Base-by-base conservation (phyloP, 1,284 basidiomycete genomes). In the Caloboletus inedulis region DNA sequence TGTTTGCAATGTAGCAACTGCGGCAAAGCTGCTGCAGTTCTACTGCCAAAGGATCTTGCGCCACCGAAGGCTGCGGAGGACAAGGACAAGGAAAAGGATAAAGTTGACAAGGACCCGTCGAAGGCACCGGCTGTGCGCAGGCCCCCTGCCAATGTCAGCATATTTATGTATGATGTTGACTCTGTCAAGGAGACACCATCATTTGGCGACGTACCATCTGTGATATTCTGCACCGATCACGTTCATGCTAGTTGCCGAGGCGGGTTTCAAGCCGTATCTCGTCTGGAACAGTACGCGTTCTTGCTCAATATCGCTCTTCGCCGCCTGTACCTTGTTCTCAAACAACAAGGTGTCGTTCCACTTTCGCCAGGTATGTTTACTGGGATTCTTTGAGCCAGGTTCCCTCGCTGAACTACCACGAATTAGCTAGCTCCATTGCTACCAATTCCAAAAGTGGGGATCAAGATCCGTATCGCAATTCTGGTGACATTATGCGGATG, bases 221-320 rank as follows among this genome's bases (percentile, higher is more conserved):
- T 81, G 43, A 80, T 91, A 53, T 82, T 84, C 59, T 98, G 96
- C 71, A 80, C 78, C 8, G 83, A 87, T n/a, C 92, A 89, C 74
- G 86, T 79, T 36, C 83, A 82, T 65, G 65, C 67, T 49, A 78
- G 78, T 3, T 89, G 87, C 61, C 75, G 84, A 43, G 64, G 74
- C 19, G 94, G 94, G 9, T 98, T 99, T 72, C 88, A 92, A 66
- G 80, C 90, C 14, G 96, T 98, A 16, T 94, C 95, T 48, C 80
- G 96, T 55, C 74, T 99, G 60, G 96, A 99, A 75, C 96, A 99
- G 69, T 99, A 98, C 70, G 91, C 97, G 0, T 99, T 97, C 77
- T 73, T 99, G 55, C 76, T 99, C 49, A 95, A 98, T 62, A 97
- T 99, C 18, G 97, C 96, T 5, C 78, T 99, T 51, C 82, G 95